Base-by-base conservation (phyloP, 495 filamentous ascomycete species). In the Staphylotrichum longicolle region DNA sequence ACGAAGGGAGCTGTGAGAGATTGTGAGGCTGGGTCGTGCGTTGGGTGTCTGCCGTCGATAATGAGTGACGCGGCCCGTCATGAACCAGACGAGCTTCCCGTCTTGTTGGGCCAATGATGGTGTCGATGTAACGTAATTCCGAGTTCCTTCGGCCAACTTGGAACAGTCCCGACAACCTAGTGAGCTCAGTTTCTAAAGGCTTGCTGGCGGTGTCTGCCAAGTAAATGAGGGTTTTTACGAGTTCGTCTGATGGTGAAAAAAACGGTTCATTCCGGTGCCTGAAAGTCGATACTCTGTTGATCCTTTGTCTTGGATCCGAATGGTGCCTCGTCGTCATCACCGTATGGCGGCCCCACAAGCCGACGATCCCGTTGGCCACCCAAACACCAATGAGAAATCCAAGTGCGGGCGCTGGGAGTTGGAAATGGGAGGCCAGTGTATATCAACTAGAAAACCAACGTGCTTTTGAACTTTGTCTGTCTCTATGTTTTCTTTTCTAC, bases 31-130 rank as follows among this genome's bases (percentile, higher is more conserved):
- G 20, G 20, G 20, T 27, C 20, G 20, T 27, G 20, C 20, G 20
- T 27, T 27, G 20, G 20, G 20, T 27, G 20, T 27, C 20, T 27
- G 20, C 20, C 20, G 20, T 27, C 20, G 5, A 33, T 11, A 37
- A n/a, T 39, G 34, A 27, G 8, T 57, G 55, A 57, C 55, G 55
- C 55, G 55, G 55, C 55, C 9, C 27, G 32, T 40, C 33, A 48
- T 39, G 44, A 6, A 27, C 5, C 27, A 20, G 32, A 9, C 32
- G 48, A 34, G 30, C 2, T 11, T 14, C 4, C 30, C 20, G 8
- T 11, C 48, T n/a, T 15, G 30, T 3, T 39, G 15, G 34, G 44
- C 55, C 55, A 57, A 57, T 57, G 30, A 57, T 33, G 41, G 40
- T 6, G 44, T 57, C 4, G 5, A 39, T 39, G 45, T 47, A 47